Percentiles rank a stretch among this genome's conserved stretches.
phyloP scores from a whole-genome alignment of 2,329 filamentous ascomycete species.

The Ceratocystiopsis minuta region DNA sequence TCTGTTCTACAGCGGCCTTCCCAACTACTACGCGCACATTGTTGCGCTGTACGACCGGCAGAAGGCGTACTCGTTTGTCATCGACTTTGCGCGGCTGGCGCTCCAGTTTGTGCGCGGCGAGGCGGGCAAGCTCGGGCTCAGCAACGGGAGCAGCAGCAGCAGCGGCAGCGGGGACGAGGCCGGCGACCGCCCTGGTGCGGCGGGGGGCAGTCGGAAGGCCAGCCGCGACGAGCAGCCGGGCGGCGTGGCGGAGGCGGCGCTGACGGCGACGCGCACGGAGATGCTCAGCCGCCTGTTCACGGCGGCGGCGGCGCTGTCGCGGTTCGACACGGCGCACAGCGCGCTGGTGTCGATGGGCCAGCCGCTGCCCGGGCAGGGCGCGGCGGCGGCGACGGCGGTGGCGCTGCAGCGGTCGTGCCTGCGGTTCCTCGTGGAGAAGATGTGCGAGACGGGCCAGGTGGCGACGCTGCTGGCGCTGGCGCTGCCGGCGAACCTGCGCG shows the following conservation, averaged over 20 bases:
- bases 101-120: conserved; percentile 37
- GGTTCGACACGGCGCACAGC: conserved; percentile 69
- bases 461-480: conserved; percentile 57
- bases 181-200: neutral
- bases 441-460: conserved; percentile 49
- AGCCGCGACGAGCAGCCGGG: no score
- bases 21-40: conserved; percentile 76
- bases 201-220: no score
- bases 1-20: conserved; percentile 50
- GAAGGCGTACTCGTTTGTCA: conserved; percentile 60
- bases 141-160: neutral
- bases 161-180: conserved; percentile 1
- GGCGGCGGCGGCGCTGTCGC: conserved; percentile 58
- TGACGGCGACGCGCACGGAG: conserved; percentile 32
- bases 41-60: conserved; percentile 63
- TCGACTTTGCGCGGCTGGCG: conserved; percentile 65
- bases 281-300: conserved; percentile 73
- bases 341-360: conserved; percentile 52
- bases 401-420: conserved; percentile 52
- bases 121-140: neutral
- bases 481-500: conserved; percentile 52
- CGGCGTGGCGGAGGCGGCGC: conserved; percentile 1
- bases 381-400: conserved; percentile 17
- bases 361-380: neutral
- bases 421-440: conserved; percentile 47